Conservation (phyloP, 768 basidiomycete genomes). For the Trametopsis cervina region DNA sequence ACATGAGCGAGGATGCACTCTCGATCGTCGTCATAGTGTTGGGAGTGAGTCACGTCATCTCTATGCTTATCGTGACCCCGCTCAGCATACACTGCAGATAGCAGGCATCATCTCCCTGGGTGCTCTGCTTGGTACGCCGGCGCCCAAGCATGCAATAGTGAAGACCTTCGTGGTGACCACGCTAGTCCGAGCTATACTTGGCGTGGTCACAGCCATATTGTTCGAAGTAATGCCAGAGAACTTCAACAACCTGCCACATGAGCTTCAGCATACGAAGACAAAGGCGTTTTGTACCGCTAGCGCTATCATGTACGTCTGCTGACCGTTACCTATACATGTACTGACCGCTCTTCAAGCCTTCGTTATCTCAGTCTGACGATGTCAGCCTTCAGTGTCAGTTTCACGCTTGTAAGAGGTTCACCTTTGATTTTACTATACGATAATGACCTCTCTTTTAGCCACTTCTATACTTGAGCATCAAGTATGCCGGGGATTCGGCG, state of each 20-base stretch:
- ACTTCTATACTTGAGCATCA: conserved; percentile 12
- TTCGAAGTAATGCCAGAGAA: conserved; percentile 5
- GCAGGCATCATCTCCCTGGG: conserved; percentile 11
- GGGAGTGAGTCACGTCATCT: conserved; percentile 11
- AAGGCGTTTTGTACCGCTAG: conserved; percentile 14
- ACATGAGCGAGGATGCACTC: conserved; percentile 3
- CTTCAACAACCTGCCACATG: background rate
- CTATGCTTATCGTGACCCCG: background rate
- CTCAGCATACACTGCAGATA: background rate
- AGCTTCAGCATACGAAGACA: background rate
- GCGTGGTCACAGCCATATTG: conserved; percentile 11
- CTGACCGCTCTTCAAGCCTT: no score
- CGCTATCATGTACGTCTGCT: conserved; percentile 14
- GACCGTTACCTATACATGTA: background rate
- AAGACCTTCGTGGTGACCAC: conserved; percentile 14
- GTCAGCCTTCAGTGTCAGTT: conserved; percentile 19
- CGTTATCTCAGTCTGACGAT: conserved; percentile 18
- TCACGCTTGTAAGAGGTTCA: conserved; percentile 13
- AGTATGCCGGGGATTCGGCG: background rate
- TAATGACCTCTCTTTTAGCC: no score
- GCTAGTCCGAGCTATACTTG: conserved; percentile 12
- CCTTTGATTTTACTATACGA: no score
- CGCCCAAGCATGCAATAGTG: conserved; percentile 18
- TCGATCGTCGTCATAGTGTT: conserved; percentile 14
- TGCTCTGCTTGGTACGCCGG: conserved; percentile 15